These are phyloP conservation scores for Kodamaea fungicola DNA, from an alignment of 1,139 yeast species.

Conservation along the genomic window DNA sequence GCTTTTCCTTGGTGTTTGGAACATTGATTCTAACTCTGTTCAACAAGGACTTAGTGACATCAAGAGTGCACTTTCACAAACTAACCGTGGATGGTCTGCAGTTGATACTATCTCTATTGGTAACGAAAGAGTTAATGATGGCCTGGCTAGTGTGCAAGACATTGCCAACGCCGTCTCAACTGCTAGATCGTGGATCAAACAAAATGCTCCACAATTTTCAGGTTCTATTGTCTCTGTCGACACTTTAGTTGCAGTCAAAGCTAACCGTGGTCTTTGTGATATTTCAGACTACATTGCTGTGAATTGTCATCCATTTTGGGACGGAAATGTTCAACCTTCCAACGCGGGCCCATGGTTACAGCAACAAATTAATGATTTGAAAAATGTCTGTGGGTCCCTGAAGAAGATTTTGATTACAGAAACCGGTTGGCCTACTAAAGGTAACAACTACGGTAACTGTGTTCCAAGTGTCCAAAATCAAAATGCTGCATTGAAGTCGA, in stretches of 20 bases:
- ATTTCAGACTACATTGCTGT: conserved; percentile 77
- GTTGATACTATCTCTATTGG: conserved; percentile 75
- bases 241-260: conserved; percentile 69
- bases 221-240: conserved; percentile 79
- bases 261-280: conserved; percentile 69
- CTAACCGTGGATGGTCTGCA: conserved; percentile 67
- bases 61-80: conserved; percentile 48
- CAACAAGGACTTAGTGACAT: conserved; percentile 46
- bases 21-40: conserved; percentile 47
- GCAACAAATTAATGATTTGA: conserved; percentile 63
- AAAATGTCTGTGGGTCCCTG: conserved; percentile 58
- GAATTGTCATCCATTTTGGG: conserved; percentile 80
- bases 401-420: conserved; percentile 65
- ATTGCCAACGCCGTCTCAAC: conserved; percentile 51
- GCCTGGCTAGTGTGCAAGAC: conserved; percentile 57
- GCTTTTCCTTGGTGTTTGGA: conserved; percentile 73
- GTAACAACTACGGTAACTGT: conserved; percentile 62
- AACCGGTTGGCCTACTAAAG: conserved; percentile 81
- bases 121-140: conserved; percentile 74
- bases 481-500: conserved; percentile 54
- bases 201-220: conserved; percentile 54
- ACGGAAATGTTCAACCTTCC: conserved; percentile 60
- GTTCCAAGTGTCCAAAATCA: conserved; percentile 69
- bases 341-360: conserved; percentile 71
- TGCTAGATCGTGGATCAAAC: conserved; percentile 55